phyloP scores from a whole-genome alignment of 306 rosid species.

The Rosa multiflora region DNA sequence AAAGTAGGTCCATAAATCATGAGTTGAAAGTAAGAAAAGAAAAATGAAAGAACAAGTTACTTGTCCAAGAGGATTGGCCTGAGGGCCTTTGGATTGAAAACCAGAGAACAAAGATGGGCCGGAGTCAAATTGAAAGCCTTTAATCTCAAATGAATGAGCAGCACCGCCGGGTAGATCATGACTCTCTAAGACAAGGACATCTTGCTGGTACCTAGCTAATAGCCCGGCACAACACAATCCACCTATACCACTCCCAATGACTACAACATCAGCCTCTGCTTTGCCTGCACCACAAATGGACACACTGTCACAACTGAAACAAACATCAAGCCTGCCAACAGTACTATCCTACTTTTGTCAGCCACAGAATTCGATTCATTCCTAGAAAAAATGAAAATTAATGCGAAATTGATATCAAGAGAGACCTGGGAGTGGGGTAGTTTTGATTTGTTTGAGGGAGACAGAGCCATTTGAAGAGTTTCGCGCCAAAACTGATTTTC shows the following conservation, averaged over 20 bases:
- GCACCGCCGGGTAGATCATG: conserved; percentile 88
- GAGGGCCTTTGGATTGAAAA: conserved; percentile 88
- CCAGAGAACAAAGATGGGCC: conserved; percentile 92
- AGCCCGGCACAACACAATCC: conserved; percentile 84
- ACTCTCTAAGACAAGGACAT: conserved; percentile 81
- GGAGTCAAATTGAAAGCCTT: conserved; percentile 82
- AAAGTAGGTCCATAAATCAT: not conserved
- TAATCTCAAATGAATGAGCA: conserved; percentile 76
- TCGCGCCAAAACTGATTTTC: conserved; percentile 39
- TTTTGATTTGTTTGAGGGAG: conserved; percentile 28
- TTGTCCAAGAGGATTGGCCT: conserved; percentile 90
- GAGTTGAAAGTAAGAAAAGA: not conserved
- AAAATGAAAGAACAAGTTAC: conserved; percentile 22
- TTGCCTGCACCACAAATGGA: conserved; percentile 31
- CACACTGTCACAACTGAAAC: too few relatives aligned
- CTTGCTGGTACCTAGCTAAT: conserved; percentile 71
- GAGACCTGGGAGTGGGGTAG: conserved; percentile 44
- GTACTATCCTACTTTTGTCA: too few relatives aligned
- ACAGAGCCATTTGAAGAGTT: conserved; percentile 34
- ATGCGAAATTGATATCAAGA: not conserved
- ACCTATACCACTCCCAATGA: conserved; percentile 86
- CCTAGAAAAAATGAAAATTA: not conserved
- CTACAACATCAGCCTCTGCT: conserved; percentile 72
- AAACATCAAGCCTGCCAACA: too few relatives aligned
- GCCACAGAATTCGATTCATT: not conserved